Evolutionary conservation across 352 stramenopile species (phyloP).

Genomic region (Thalassiosira mediterranea): DNA sequence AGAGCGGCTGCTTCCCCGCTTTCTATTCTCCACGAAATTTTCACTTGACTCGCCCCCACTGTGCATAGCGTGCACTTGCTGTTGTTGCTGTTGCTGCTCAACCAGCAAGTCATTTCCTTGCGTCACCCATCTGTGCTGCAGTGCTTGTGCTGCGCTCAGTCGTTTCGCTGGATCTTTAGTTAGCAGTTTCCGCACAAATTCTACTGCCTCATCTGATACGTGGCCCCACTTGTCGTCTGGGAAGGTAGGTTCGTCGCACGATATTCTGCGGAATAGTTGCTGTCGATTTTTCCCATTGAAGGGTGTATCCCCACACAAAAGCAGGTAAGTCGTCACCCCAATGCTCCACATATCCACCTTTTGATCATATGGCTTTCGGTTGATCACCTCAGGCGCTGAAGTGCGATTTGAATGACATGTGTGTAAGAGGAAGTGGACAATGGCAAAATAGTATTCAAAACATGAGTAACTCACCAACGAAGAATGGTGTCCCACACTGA

Average conservation of each 20-base stretch:
- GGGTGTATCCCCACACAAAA: constrained; percentile 85
- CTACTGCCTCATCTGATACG: constrained; percentile 89
- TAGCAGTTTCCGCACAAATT: constrained; percentile 91
- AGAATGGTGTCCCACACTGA: constrained; percentile 95
- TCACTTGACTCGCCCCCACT: constrained; percentile 10
- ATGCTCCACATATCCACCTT: constrained; percentile 93
- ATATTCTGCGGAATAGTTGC: constrained; percentile 78
- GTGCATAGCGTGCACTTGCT: background rate
- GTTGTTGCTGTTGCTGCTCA: background rate
- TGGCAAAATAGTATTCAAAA: background rate
- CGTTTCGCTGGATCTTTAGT: constrained; percentile 91
- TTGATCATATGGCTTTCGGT: constrained; percentile 91
- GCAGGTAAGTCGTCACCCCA: constrained; percentile 89
- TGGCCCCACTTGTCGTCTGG: constrained; percentile 87
- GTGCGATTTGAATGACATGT: background rate
- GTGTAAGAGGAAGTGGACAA: background rate
- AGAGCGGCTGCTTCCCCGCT: constrained; percentile 7
- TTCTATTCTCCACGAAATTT: constrained; percentile 3
- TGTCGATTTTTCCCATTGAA: constrained; percentile 91
- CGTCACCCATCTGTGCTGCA: constrained; percentile 45
- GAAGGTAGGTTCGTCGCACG: constrained; percentile 47
- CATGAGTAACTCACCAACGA: constrained; percentile 87
- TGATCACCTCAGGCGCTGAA: constrained; percentile 86
- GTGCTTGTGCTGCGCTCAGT: constrained; percentile 77
- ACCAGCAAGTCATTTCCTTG: background rate